Percentiles rank a stretch among this genome's conserved stretches.
phyloP scores from a whole-genome alignment of 2,329 filamentous ascomycete species.

The Knufia petricola region DNA sequence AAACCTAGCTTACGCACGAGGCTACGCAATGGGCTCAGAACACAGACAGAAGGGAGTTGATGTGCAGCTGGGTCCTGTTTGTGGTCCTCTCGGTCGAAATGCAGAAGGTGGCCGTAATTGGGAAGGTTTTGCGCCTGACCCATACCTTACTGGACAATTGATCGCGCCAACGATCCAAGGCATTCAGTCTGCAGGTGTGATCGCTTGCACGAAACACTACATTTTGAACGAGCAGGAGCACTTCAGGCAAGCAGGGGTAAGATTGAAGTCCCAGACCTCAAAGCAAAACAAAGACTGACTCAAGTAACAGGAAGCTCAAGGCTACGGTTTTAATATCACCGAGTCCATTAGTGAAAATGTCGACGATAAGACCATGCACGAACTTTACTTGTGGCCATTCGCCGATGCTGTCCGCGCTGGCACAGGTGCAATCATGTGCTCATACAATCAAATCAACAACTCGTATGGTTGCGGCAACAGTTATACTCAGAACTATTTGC shows the following conservation, averaged over 20 bases:
- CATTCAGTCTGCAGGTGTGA: slow-evolving; percentile 71
- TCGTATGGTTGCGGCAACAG: slow-evolving; percentile 59
- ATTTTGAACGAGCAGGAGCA: slow-evolving; percentile 66
- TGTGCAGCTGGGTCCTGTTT: slow-evolving; percentile 66
- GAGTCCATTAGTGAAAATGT: slow-evolving; percentile 53
- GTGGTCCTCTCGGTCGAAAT: slow-evolving; percentile 60
- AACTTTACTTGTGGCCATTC: slow-evolving; percentile 55
- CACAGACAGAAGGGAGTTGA: slow-evolving; percentile 66
- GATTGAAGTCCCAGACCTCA: too few relatives aligned
- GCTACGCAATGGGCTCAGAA: slow-evolving; percentile 64
- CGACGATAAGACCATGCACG: slow-evolving; percentile 55
- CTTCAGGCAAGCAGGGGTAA: slow-evolving; percentile 57
- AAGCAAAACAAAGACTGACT: too few relatives aligned
- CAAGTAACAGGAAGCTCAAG: slow-evolving; percentile 48
- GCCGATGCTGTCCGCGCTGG: slow-evolving; percentile 58
- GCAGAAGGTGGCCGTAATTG: slow-evolving; percentile 63
- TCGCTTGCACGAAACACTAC: slow-evolving; percentile 74
- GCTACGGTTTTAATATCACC: slow-evolving; percentile 53
- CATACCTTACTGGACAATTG: slow-evolving; percentile 61
- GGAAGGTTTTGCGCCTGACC: slow-evolving; percentile 60
- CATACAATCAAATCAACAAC: slow-evolving; percentile 62
- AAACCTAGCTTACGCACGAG: slow-evolving; percentile 57
- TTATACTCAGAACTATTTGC: slow-evolving; percentile 48
- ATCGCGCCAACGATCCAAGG: slow-evolving; percentile 66
- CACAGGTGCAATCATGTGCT: slow-evolving; percentile 58